Conservation (phyloP, 352 stramenopile species). For the Pythium vanterpoolii region DNA sequence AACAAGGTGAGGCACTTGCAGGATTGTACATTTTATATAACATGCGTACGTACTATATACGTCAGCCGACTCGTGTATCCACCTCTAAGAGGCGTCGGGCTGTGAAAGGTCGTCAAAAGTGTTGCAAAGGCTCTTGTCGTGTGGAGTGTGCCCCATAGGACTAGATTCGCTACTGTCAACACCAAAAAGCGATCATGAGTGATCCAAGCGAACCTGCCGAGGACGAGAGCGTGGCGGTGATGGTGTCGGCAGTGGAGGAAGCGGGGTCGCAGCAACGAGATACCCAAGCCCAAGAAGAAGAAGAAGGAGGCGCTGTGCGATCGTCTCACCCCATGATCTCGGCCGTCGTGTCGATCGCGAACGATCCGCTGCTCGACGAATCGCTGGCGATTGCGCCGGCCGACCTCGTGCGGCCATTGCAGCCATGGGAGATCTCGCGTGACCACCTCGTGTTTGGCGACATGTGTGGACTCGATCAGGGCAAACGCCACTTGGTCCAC, state of each 20-base stretch:
- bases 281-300: not conserved
- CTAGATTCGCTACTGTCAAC: not conserved
- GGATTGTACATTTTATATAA: not conserved
- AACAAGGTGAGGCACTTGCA: not conserved
- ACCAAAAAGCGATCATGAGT: not conserved
- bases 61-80: not conserved
- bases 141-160: not conserved
- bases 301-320: not conserved
- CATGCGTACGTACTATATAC: slow-evolving; percentile 4
- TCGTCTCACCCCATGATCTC: not conserved
- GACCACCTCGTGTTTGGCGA: slow-evolving; percentile 67
- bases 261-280: not conserved
- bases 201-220: not conserved
- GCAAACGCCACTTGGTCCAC: slow-evolving; percentile 67
- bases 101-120: slow-evolving; percentile 5
- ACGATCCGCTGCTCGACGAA: slow-evolving; percentile 26
- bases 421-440: slow-evolving; percentile 71
- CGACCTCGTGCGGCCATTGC: slow-evolving; percentile 42
- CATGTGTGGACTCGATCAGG: slow-evolving; percentile 61
- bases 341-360: slow-evolving; percentile 5
- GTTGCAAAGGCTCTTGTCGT: not conserved
- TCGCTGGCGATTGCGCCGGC: slow-evolving; percentile 24
- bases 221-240: not conserved
- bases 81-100: not conserved
- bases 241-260: not conserved